Evolutionary conservation across 257 asterid species (phyloP).

Genomic region (Jacaranda copaia): DNA sequence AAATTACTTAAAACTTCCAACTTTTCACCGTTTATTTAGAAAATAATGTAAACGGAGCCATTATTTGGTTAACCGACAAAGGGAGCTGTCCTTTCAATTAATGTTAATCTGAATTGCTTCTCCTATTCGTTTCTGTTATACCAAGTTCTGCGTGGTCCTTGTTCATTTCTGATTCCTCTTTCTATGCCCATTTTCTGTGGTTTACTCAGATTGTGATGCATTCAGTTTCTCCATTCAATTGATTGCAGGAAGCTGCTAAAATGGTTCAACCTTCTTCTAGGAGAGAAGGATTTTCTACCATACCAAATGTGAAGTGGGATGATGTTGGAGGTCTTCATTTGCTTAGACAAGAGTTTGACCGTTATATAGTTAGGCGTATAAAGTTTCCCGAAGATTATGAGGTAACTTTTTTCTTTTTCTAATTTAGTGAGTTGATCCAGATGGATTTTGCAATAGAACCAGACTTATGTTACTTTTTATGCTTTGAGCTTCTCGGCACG

Average conservation of each 20-base stretch:
- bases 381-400: slow-evolving; percentile 75
- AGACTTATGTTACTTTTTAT: background rate
- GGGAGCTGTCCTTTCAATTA: background rate
- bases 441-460: slow-evolving; percentile 22
- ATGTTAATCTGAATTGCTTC: background rate
- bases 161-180: slow-evolving; percentile 8
- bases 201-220: slow-evolving; percentile 23
- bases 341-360: slow-evolving; percentile 70
- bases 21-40: background rate
- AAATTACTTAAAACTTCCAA: background rate
- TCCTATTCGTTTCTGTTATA: slow-evolving; percentile 8
- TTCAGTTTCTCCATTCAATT: slow-evolving; percentile 24
- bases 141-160: slow-evolving; percentile 1
- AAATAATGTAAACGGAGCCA: background rate
- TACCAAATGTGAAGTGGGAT: slow-evolving; percentile 91
- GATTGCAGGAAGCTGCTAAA: slow-evolving; percentile 80
- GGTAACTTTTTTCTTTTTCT: slow-evolving; percentile 48
- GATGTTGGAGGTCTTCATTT: slow-evolving; percentile 87
- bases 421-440: slow-evolving; percentile 10
- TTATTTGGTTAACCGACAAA: background rate
- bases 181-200: background rate
- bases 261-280: slow-evolving; percentile 82
- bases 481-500: slow-evolving; percentile 20
- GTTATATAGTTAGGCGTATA: slow-evolving; percentile 65
- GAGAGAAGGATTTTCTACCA: slow-evolving; percentile 89